Evolutionary conservation across 2,329 filamentous ascomycete genomes (phyloP), one percentile per base, ranked within the genome.

Genomic region (Cercospora zeina): DNA sequence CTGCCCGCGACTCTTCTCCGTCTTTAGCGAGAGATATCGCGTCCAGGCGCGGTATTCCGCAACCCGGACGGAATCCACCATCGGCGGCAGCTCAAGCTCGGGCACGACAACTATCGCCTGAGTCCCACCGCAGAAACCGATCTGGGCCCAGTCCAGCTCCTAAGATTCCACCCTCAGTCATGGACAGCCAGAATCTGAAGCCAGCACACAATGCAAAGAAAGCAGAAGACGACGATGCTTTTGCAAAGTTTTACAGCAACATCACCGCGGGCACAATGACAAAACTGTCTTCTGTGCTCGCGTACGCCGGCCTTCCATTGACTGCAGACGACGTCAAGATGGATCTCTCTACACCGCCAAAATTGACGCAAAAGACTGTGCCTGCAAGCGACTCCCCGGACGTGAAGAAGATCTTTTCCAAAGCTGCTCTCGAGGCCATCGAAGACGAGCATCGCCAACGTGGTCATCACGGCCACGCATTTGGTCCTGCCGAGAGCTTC

Each of bases 271-370:
- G 85, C 58, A 85, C 97, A 53, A 90, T 97, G 72, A 95, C 91
- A 64, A 89, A 88, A 69, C 85, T 97, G 11, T 96, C 93, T 0
- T 92, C 93, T 0, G 93, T 93, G 1, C 81, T 99, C 31, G 93
- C 93, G 3, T 99, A 97, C 78, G 91, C 95, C 4, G 93, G 93
- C 0, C 83, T 99, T 8, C 95, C 95, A 0, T 81, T 99, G 3
- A 77, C 68, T 8, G 59, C 71, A 59, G 61, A 74, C 69, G 62
- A 75, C 65, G 49, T 72, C 2, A 70, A 67, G 33, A 56, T 68
- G 1, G 66, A 70, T 13, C 58, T 68, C 33, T 70, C 69, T 19
- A 54, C 67, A 4, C 27, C 63, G 10, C 65, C 72, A 10, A 74
- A 70, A 57, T 70, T 75, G 0, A 71, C 72, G 9, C 69, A 69